These are phyloP conservation scores for Vaccinium darrowii DNA, from an alignment of 148 eudicot genomes.

Conservation along the genomic window DNA sequence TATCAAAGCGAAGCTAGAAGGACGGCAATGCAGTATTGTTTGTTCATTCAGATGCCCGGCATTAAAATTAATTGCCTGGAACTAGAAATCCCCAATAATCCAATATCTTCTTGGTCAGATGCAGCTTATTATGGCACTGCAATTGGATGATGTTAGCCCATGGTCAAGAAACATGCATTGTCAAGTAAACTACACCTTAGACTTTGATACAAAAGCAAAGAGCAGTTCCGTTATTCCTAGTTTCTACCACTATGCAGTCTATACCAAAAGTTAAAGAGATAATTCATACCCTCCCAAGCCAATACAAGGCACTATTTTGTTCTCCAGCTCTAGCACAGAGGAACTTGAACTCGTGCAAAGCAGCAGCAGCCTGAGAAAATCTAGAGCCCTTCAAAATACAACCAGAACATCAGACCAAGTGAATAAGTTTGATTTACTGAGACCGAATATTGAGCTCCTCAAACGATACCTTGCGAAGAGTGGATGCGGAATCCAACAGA, in stretches of 20 bases:
- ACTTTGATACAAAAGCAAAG: neutral
- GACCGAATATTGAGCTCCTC: neutral
- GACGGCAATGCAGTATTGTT: neutral
- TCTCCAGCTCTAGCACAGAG: slow-evolving; percentile 50
- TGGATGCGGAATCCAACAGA: slow-evolving; percentile 78
- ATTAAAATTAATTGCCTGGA: neutral
- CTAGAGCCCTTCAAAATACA: slow-evolving; percentile 60
- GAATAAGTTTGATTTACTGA: neutral
- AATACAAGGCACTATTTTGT: slow-evolving; percentile 56
- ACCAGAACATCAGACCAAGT: slow-evolving; percentile 12
- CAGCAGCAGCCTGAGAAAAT: slow-evolving; percentile 93
- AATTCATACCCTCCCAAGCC: slow-evolving; percentile 82
- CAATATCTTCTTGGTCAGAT: neutral
- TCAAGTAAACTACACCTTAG: neutral
- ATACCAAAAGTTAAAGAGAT: neutral
- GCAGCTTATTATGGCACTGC: slow-evolving; percentile 10
- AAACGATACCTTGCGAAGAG: slow-evolving; percentile 80
- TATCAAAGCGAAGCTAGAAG: neutral
- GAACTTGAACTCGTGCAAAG: slow-evolving; percentile 77
- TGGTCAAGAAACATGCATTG: neutral
- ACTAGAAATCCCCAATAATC: slow-evolving; percentile 4
- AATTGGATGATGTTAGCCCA: neutral
- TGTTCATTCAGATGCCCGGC: neutral
- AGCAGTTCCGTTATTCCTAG: neutral
- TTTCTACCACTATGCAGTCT: neutral